phyloP scores from a whole-genome alignment of 1,284 basidiomycete genomes.

The Neonothopanus nambi region DNA sequence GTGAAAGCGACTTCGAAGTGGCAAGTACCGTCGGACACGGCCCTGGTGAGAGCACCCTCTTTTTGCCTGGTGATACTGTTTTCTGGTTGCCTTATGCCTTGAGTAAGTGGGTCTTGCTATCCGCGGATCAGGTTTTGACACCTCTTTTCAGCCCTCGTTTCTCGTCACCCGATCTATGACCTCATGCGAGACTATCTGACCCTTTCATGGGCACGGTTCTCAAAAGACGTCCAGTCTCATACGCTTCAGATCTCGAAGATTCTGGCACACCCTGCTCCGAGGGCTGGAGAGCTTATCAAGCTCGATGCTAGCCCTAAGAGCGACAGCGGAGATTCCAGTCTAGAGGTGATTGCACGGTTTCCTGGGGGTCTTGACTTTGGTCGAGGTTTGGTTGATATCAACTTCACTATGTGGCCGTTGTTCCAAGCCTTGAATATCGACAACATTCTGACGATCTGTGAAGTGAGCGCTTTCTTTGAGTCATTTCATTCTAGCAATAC shows the following conservation, averaged over 20 bases:
- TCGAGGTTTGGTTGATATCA: slow-evolving; percentile 80
- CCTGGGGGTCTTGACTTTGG: slow-evolving; percentile 85
- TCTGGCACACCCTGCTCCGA: slow-evolving; percentile 79
- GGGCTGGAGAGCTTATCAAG: slow-evolving; percentile 82
- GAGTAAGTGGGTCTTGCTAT: slow-evolving; percentile 56
- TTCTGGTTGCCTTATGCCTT: slow-evolving; percentile 93
- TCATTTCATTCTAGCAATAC: slow-evolving; percentile 1
- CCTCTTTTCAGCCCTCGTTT: slow-evolving; percentile 67
- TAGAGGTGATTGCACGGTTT: slow-evolving; percentile 84
- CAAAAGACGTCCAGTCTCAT: slow-evolving; percentile 87
- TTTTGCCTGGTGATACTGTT: slow-evolving; percentile 83
- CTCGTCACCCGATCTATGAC: slow-evolving; percentile 90
- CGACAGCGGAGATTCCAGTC: slow-evolving; percentile 59
- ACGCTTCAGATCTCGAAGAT: slow-evolving; percentile 85
- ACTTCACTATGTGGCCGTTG: slow-evolving; percentile 96
- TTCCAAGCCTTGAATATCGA: slow-evolving; percentile 95
- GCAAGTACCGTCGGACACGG: slow-evolving; percentile 75
- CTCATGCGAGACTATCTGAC: slow-evolving; percentile 92
- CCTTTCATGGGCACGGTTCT: slow-evolving; percentile 90
- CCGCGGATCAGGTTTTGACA: slow-evolving; percentile 1
- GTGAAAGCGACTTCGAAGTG: slow-evolving; percentile 81
- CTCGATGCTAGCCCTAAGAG: slow-evolving; percentile 71
- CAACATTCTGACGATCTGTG: slow-evolving; percentile 91
- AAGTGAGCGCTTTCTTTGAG: slow-evolving; percentile 49
- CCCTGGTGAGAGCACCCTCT: slow-evolving; percentile 82